These are phyloP conservation scores for Clathrospora elynae DNA, from an alignment of 2,329 filamentous ascomycete species.

Conservation along the genomic window DNA sequence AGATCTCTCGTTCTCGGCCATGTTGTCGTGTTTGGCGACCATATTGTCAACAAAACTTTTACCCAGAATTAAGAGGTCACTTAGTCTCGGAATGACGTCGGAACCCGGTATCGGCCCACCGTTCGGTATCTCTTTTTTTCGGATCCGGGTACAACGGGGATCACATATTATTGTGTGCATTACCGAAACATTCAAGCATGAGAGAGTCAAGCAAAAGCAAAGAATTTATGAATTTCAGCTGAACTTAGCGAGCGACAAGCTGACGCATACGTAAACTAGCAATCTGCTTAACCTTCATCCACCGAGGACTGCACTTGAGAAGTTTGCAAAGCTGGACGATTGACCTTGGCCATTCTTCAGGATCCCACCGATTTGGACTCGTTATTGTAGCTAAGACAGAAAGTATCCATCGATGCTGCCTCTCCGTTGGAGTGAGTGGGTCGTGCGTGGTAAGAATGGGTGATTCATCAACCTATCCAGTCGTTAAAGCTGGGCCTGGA, in stretches of 20 bases:
- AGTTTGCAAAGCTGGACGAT: conserved; percentile 37
- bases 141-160: not conserved
- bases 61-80: not conserved
- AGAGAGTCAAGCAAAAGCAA: not conserved
- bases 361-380: conserved; percentile 17
- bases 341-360: conserved; percentile 31
- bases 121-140: no score
- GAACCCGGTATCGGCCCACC: conserved; percentile 14
- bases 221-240: conserved; percentile 28
- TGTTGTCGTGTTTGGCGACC: conserved; percentile 7
- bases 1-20: conserved; percentile 22
- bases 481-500: conserved; percentile 2
- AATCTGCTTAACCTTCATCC: conserved; percentile 33
- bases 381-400: conserved; percentile 21
- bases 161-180: not conserved
- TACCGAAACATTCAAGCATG: not conserved
- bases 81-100: conserved; percentile 12
- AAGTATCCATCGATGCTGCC: conserved; percentile 29
- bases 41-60: not conserved
- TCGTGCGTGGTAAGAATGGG: conserved; percentile 46
- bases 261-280: conserved; percentile 27
- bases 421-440: conserved; percentile 46
- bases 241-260: conserved; percentile 38
- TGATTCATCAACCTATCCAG: conserved; percentile 37
- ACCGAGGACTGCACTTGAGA: conserved; percentile 28